These are phyloP conservation scores for Xylariales sp. DNA, from an alignment of 2,329 filamentous ascomycete species.

Conservation along the genomic window DNA sequence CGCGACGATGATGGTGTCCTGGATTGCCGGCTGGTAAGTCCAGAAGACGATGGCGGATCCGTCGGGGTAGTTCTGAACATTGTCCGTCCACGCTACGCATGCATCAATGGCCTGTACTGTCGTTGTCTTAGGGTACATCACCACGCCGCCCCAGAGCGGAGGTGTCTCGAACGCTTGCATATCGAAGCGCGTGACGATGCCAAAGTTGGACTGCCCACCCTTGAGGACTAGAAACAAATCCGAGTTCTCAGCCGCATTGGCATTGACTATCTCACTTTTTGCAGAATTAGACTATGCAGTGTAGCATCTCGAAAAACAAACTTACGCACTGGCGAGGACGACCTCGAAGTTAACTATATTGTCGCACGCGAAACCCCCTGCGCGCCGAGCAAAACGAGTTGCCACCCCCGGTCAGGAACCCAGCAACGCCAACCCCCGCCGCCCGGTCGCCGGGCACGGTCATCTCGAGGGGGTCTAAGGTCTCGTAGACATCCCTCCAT, in stretches of 20 bases:
- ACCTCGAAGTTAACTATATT: slow-evolving; percentile 37
- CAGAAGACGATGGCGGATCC: slow-evolving; percentile 12
- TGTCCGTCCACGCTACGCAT: slow-evolving; percentile 11
- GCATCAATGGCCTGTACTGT: slow-evolving; percentile 11
- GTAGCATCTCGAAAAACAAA: too few species aligned
- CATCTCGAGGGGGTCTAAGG: slow-evolving; percentile 12
- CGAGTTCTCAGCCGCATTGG: slow-evolving; percentile 25
- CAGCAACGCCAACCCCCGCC: slow-evolving; percentile 17
- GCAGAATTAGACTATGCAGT: too few species aligned
- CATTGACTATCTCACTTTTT: slow-evolving; percentile 35
- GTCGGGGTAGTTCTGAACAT: slow-evolving; percentile 10
- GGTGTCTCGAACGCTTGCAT: slow-evolving; percentile 11
- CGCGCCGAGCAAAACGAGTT: slow-evolving; percentile 13
- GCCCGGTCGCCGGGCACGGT: slow-evolving; percentile 18
- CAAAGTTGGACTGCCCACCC: slow-evolving; percentile 41
- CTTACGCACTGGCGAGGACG: slow-evolving; percentile 35
- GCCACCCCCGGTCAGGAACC: slow-evolving; percentile 19
- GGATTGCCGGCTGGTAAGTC: slow-evolving; percentile 4
- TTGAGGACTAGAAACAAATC: slow-evolving; percentile 40
- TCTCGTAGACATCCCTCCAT: slow-evolving; percentile 17
- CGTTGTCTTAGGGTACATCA: slow-evolving; percentile 7
- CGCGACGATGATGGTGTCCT: slow-evolving; percentile 7
- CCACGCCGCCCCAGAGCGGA: slow-evolving; percentile 13
- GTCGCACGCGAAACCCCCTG: slow-evolving; percentile 38
- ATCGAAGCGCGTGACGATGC: slow-evolving; percentile 27